These are phyloP conservation scores for Kentomonas sorsogonicus DNA, from an alignment of 208 protist genomes.

Conservation along the genomic window DNA sequence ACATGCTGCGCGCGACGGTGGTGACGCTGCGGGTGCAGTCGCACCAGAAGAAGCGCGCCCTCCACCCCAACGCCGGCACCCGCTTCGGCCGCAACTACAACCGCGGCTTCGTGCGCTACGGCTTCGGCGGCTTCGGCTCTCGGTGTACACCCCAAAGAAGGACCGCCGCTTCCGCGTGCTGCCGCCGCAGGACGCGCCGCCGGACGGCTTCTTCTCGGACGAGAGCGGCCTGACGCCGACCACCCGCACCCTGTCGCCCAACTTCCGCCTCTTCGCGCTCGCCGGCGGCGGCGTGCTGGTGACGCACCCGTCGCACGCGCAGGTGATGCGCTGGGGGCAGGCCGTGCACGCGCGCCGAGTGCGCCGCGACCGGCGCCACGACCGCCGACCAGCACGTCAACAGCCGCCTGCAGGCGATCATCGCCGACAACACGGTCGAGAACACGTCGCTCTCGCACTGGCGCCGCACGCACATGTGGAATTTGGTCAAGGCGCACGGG, in stretches of 20 bases:
- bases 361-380: slow-evolving; percentile 54
- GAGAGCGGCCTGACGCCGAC: slow-evolving; percentile 49
- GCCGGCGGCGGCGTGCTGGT: slow-evolving; percentile 77
- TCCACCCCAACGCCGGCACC: slow-evolving; percentile 80
- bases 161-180: slow-evolving; percentile 56
- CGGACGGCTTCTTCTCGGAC: slow-evolving; percentile 18
- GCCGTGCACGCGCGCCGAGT: slow-evolving; percentile 57
- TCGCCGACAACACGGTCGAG: slow-evolving; percentile 86
- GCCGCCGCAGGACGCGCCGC: slow-evolving; percentile 16
- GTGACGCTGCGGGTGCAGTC: slow-evolving; percentile 69
- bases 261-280: slow-evolving; percentile 79
- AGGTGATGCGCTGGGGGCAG: slow-evolving; percentile 80
- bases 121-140: slow-evolving; percentile 88
- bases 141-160: slow-evolving; percentile 82
- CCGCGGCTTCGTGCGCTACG: slow-evolving; percentile 80
- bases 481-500: slow-evolving; percentile 76
- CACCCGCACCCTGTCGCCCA: slow-evolving; percentile 73
- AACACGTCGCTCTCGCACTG: slow-evolving; percentile 77
- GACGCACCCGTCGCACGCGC: slow-evolving; percentile 70
- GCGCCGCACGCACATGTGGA: slow-evolving; percentile 81
- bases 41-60: slow-evolving; percentile 74
- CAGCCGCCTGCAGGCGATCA: slow-evolving; percentile 82
- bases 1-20: slow-evolving; percentile 66
- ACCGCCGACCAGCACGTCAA: slow-evolving; percentile 78
- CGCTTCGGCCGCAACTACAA: slow-evolving; percentile 87